Base-by-base conservation (phyloP, 495 filamentous ascomycete genomes). In the Halenospora varia region DNA sequence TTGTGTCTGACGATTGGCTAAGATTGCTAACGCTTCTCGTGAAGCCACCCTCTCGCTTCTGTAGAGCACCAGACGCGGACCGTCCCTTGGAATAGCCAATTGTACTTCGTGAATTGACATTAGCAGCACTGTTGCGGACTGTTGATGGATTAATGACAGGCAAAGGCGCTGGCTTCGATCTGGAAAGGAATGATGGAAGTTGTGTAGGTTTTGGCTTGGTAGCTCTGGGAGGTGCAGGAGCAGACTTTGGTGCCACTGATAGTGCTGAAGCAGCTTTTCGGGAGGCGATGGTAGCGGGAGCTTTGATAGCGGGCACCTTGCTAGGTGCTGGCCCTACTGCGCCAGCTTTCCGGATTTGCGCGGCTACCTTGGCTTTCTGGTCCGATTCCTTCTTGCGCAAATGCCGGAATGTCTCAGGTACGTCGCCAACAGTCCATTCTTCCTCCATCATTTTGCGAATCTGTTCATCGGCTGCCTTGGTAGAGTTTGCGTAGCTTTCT, bases 1-100 rank as follows among this genome's bases (percentile, higher is more conserved):
- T 79, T 42, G 60, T 69, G 44, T 80, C 77, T 17, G 75, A 80
- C 3, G 66, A 57, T n/a, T 67, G 64, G 1, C 73, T 76, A 25
- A 66, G 68, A 59, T 45, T 73, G 71, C 62, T 77, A 62, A 63
- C 58, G 25, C 54, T 63, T 41, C 61, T 29, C 9, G 49, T 48
- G 11, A 66, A 48, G 24, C 53, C 62, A 60, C 50, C 57, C 22
- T 53, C 68, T 25, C 63, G 57, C 23, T 63, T 67, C 10, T 70
- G 64, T 11, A 78, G 63, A 4, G 67, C 65, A 4, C 69, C 68
- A 1, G 86, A 86, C 13, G 85, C 79, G 15, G 76, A 77, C 15
- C 90, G 79, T 24, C 92, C 90, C 65, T 87, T 89, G 51, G 82
- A 84, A 66, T 92, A 93, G 6, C 91, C 91, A 24, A 96, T 71